Evolutionary conservation across 2,329 filamentous ascomycete genomes (phyloP), one percentile per base, ranked within the genome.

Genomic region (Penicillium sp.): DNA sequence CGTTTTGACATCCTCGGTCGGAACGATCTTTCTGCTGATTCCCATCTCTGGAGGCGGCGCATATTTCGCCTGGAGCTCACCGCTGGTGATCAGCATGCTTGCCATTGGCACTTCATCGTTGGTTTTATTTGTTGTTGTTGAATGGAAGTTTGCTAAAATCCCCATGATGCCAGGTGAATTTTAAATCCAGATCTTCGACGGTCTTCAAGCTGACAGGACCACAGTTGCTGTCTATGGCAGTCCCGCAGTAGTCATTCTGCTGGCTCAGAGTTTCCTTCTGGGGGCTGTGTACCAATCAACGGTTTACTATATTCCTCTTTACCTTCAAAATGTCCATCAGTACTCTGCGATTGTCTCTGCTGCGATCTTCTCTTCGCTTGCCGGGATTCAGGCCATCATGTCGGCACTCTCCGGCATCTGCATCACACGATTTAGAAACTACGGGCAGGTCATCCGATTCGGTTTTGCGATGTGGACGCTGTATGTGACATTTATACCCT

Each of bases 291-390:
- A 83, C 60, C 83, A 84, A 57, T 74, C 77, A 2, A 77, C 79
- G 51, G 66, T 85, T 2, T 85, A 84, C 65, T 85, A 81, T 59
- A 65, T 85, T 3, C 83, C 83, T 1, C 69, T 85, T 0, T 86
- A 83, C 64, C 79, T 82, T 31, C 81, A 85, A 60, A 84, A 84
- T 50, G 80, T 77, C 2, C 72, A 76, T 12, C 66, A 68, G 23
- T 70, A 68, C 56, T 69, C 68, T 2, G 68, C 75, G 0, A 59
- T 78, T 10, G 65, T 70, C 16, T 81, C 81, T 2, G 82, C 82
- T 0, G 71, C 72, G 16, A 66, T 82, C 7, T 75, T 75, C 1
- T 68, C 80, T 6, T 74, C 80, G 0, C 66, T 84, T 47, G 74
- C 81, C 8, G 65, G 69, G 26, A 65, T 69, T 9, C 79, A 84